Percentiles rank a stretch among this genome's conserved stretches.
Evolutionary conservation across 192 early-diverging fungal genomes (phyloP).

Genomic region (Coemansia sp.): DNA sequence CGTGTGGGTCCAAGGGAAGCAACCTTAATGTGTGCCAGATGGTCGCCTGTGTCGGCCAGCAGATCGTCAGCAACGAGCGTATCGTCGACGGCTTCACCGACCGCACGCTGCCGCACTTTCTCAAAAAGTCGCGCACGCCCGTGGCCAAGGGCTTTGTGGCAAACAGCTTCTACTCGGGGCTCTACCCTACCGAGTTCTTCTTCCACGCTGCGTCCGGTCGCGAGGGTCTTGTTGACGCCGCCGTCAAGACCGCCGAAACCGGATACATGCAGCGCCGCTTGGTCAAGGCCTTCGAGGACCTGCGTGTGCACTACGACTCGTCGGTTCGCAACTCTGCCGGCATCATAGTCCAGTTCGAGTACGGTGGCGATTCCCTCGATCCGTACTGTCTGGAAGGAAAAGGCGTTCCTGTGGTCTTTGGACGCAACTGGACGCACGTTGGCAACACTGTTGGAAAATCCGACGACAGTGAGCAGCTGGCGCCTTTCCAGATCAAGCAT

Average conservation of each 20-base stretch:
- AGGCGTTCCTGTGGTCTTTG: constrained; percentile 84
- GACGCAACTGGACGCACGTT: constrained; percentile 75
- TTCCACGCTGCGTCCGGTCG: constrained; percentile 99
- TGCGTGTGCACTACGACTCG: constrained; percentile 91
- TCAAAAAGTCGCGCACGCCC: constrained; percentile 88
- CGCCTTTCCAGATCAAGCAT: constrained; percentile 52
- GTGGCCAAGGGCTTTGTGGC: constrained; percentile 97
- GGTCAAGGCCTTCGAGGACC: constrained; percentile 97
- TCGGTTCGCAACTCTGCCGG: constrained; percentile 93
- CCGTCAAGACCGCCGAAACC: constrained; percentile 99
- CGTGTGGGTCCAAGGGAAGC: constrained; percentile 99
- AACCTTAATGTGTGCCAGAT: constrained; percentile 98
- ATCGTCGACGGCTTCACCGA: constrained; percentile 97
- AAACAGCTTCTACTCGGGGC: constrained; percentile 93
- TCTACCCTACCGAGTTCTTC: constrained; percentile 96
- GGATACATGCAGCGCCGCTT: constrained; percentile 97
- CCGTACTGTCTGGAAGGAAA: constrained; percentile 91
- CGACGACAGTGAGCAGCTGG: constrained; percentile 27
- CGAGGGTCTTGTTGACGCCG: constrained; percentile 99
- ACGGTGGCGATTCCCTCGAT: constrained; percentile 96
- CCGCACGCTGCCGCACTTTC: constrained; percentile 94
- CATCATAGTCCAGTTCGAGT: constrained; percentile 89
- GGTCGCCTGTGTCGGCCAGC: constrained; percentile 99
- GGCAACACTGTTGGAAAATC: constrained; percentile 24
- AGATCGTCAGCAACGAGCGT: constrained; percentile 96